Evolutionary conservation across 2,329 filamentous ascomycete species (phyloP).

Genomic region (Zelopaecilomyces penicillatus): DNA sequence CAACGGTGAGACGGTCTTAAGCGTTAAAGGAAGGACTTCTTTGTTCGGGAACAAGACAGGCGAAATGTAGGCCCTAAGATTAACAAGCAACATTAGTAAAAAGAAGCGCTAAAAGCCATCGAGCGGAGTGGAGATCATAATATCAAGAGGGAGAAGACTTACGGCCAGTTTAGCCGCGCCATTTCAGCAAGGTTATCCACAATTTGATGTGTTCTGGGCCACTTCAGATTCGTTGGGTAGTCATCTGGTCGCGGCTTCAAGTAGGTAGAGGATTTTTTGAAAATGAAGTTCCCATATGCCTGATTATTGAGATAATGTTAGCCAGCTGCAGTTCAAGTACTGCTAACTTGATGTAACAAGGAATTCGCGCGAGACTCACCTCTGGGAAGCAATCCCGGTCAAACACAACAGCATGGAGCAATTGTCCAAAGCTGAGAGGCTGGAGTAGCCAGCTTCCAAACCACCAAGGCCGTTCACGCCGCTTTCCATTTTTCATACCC

Average conservation of each 20-base stretch:
- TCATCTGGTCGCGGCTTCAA: slow-evolving; percentile 62
- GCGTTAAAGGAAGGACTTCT: slow-evolving; percentile 54
- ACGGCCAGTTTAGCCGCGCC: slow-evolving; percentile 77
- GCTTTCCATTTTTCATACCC: slow-evolving; percentile 45
- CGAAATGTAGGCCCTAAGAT: slow-evolving; percentile 60
- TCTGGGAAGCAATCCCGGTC: slow-evolving; percentile 65
- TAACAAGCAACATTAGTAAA: slow-evolving; percentile 5
- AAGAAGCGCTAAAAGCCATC: not conserved
- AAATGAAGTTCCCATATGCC: slow-evolving; percentile 39
- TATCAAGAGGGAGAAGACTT: slow-evolving; percentile 28
- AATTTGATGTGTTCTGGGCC: slow-evolving; percentile 69
- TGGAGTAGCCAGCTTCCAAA: slow-evolving; percentile 78
- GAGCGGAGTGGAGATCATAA: not conserved
- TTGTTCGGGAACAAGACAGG: slow-evolving; percentile 77
- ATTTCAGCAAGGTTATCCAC: slow-evolving; percentile 76
- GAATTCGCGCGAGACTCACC: slow-evolving; percentile 28
- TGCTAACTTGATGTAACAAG: not conserved
- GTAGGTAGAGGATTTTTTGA: slow-evolving; percentile 71
- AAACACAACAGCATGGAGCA: slow-evolving; percentile 69
- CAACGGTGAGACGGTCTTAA: slow-evolving; percentile 66
- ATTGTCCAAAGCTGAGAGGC: slow-evolving; percentile 66
- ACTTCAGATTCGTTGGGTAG: slow-evolving; percentile 57
- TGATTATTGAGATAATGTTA: not conserved
- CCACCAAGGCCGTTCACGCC: slow-evolving; percentile 67
- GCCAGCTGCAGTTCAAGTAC: not conserved